These are phyloP conservation scores for Scleroderma citrinum DNA, from an alignment of 768 basidiomycete genomes.

Conservation along the genomic window DNA sequence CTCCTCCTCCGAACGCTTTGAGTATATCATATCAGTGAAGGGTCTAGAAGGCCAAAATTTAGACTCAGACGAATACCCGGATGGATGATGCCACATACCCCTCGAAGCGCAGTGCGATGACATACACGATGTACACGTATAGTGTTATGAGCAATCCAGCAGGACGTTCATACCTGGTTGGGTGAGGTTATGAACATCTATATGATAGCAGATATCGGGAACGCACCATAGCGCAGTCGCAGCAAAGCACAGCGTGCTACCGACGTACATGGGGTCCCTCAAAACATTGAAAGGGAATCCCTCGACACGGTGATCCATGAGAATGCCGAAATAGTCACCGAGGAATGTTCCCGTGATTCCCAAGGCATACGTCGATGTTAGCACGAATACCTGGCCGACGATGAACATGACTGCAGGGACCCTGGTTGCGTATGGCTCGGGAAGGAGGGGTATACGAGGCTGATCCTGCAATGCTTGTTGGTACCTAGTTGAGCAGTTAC, in stretches of 20 bases:
- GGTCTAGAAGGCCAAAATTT: conserved; percentile 37
- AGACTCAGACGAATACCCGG: neutral
- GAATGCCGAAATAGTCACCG: conserved; percentile 77
- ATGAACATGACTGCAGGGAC: conserved; percentile 57
- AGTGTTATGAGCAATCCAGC: conserved; percentile 74
- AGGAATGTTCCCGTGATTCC: conserved; percentile 94
- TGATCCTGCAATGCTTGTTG: conserved; percentile 70
- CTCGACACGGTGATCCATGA: conserved; percentile 87
- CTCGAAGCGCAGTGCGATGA: conserved; percentile 81
- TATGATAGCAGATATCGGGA: too few species aligned
- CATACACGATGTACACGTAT: conserved; percentile 81
- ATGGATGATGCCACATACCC: conserved; percentile 50
- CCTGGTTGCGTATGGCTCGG: conserved; percentile 54
- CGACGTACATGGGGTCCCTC: conserved; percentile 94
- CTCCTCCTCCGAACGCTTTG: conserved; percentile 39
- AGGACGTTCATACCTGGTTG: conserved; percentile 72
- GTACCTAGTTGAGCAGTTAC: conserved; percentile 46
- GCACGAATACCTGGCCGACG: conserved; percentile 77
- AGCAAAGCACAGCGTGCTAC: conserved; percentile 85
- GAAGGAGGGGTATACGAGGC: conserved; percentile 61
- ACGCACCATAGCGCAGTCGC: conserved; percentile 83
- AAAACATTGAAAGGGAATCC: conserved; percentile 96
- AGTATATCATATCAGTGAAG: conserved; percentile 80
- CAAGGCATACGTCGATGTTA: conserved; percentile 84
- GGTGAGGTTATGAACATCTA: neutral